Base-by-base conservation (phyloP, 345 rosid species). In the Salix udensis region DNA sequence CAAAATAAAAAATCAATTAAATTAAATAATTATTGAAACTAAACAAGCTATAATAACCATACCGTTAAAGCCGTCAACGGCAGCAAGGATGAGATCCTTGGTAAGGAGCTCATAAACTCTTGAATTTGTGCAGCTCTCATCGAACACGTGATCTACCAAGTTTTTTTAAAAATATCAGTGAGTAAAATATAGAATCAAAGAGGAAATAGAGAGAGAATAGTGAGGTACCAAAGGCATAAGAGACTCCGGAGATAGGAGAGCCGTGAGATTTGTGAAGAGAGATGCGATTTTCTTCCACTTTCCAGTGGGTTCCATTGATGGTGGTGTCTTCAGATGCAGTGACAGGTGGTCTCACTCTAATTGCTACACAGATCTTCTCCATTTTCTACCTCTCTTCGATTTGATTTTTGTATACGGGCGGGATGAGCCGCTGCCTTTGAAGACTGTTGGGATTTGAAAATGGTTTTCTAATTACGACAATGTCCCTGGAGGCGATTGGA, bases 281-380 rank as follows among this genome's bases (percentile, higher is more conserved):
- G 87, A 96, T 84, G 19, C 90, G 92, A 70, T 89, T 89, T 60
- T 96, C 96, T 76, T 88, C 91, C 23, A 88, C 69, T 72, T 73
- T 89, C 92, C 92, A 91, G 88, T 61, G 80, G 74, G 75, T 74
- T 69, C 87, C 92, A 30, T 26, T 66, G 46, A 58, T 42, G 81
- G 60, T 24, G 9, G 50, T 21, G 52, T 79, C 86, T 44, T 81
- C 82, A 53, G 91, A 83, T 14, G 10, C 37, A 48, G 72, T 5
- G 13, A 81, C 76, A 19, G 85, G 74, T 0, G 96, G 98, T 21
- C 98, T 85, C 75, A 91, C 86, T 55, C 97, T 84, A 78, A 95
- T 96, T 14, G 97, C 98, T 3, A 96, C 98, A 74, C 97, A 93
- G 80, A 93, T 91, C 91, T 91, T 96, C 85, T 93, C 98, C 98